A percentile compares a stretch with the other conserved stretches of the same genome.
phyloP scores from a whole-genome alignment of 1,139 yeast genomes.

The Magnusiomyces fungicola region DNA sequence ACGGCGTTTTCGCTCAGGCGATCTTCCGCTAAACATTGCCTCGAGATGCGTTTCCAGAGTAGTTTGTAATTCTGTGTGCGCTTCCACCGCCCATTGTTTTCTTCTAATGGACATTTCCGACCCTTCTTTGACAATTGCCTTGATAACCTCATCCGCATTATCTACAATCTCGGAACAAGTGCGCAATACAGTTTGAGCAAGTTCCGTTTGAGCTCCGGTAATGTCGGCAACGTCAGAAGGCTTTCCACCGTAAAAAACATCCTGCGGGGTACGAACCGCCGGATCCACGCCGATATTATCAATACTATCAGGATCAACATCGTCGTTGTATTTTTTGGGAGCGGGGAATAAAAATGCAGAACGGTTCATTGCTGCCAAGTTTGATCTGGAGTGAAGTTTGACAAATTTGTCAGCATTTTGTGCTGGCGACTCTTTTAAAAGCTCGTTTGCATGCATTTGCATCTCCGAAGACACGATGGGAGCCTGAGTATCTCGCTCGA shows the following conservation, averaged over 20 bases:
- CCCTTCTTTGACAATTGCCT: conserved; percentile 24
- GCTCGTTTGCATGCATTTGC: conserved; percentile 25
- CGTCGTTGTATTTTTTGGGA: background rate
- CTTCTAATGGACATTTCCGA: conserved; percentile 23
- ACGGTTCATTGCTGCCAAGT: conserved; percentile 22
- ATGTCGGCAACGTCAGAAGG: conserved; percentile 1
- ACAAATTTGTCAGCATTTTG: conserved; percentile 25
- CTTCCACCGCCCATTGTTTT: conserved; percentile 31
- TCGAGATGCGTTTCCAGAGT: conserved; percentile 17
- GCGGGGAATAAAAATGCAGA: conserved; percentile 19
- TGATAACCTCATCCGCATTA: conserved; percentile 15
- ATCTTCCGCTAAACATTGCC: background rate
- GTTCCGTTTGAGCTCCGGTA: background rate
- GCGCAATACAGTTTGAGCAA: conserved; percentile 20
- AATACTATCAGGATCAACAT: background rate
- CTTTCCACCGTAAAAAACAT: background rate
- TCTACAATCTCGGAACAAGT: conserved; percentile 26
- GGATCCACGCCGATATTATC: background rate
- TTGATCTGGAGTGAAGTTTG: conserved; percentile 22
- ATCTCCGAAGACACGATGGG: conserved; percentile 18
- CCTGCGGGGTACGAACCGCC: background rate
- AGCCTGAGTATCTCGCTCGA: conserved; percentile 5
- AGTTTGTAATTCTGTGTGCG: conserved; percentile 35
- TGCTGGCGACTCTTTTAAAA: conserved; percentile 26
- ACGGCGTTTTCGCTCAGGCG: background rate